phyloP scores from a whole-genome alignment of 2,329 filamentous ascomycete species.

The Neurospora sp. region DNA sequence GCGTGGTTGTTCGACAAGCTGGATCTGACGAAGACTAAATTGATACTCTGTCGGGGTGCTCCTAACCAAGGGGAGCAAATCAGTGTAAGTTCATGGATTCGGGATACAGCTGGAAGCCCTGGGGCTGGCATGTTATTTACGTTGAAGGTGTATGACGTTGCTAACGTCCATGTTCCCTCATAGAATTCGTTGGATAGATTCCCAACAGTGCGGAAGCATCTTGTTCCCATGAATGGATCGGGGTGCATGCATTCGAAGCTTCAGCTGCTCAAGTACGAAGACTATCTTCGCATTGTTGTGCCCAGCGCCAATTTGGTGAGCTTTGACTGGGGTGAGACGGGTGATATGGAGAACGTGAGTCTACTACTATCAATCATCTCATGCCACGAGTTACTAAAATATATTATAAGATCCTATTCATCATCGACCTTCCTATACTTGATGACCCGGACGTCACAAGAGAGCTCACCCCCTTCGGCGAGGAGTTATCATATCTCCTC shows the following conservation, averaged over 20 bases:
- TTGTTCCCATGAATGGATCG: conserved; percentile 60
- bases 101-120: background rate
- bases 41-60: conserved; percentile 51
- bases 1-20: conserved; percentile 71
- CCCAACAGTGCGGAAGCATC: conserved; percentile 38
- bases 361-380: conserved; percentile 6
- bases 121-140: background rate
- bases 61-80: conserved; percentile 39
- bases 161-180: conserved; percentile 25
- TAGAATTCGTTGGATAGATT: background rate
- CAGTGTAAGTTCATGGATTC: conserved; percentile 12
- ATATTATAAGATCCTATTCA: conserved; percentile 55
- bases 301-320: conserved; percentile 79
- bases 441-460: conserved; percentile 15
- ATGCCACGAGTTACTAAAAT: conserved; percentile 9
- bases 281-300: conserved; percentile 67
- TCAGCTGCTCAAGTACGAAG: conserved; percentile 71
- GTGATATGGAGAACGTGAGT: conserved; percentile 73
- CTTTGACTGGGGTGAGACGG: conserved; percentile 84
- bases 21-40: conserved; percentile 46
- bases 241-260: conserved; percentile 91
- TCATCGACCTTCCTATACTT: conserved; percentile 78
- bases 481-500: conserved; percentile 63
- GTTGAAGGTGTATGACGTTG: conserved; percentile 39
- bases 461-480: conserved; percentile 46